Percentiles rank a stretch among this genome's conserved stretches.
Conservation (phyloP, 202 grass and related monocot species). For the Saccharum hybrid region DNA sequence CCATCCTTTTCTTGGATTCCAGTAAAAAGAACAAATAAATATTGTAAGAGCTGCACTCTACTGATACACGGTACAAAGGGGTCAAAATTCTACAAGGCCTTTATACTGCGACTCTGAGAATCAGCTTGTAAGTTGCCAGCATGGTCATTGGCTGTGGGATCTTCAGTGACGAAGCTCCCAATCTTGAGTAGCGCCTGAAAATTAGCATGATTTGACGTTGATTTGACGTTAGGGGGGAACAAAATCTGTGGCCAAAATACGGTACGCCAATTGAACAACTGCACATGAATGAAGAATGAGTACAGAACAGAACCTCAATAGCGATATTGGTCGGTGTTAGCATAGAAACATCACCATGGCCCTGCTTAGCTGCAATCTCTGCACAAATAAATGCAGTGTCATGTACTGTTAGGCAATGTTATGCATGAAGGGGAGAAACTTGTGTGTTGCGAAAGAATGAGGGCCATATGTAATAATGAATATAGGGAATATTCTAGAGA, state of each 20-base stretch:
- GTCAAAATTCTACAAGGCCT: conserved; percentile 27
- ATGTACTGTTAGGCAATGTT: conserved; percentile 18
- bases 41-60: neutral
- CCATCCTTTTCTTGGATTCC: neutral
- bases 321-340: conserved; percentile 79
- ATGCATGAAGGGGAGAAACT: neutral
- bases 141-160: neutral
- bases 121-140: conserved; percentile 31
- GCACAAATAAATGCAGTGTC: conserved; percentile 31
- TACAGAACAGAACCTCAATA: conserved; percentile 69
- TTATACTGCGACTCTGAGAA: neutral
- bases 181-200: conserved; percentile 74
- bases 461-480: neutral
- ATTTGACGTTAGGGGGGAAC: neutral
- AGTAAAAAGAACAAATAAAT: conserved; percentile 47
- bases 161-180: conserved; percentile 47
- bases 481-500: neutral
- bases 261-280: conserved; percentile 14
- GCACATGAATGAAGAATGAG: neutral
- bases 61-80: neutral
- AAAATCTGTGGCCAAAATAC: neutral
- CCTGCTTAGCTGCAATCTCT: conserved; percentile 84
- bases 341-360: conserved; percentile 66
- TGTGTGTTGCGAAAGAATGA: neutral
- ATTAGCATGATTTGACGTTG: conserved; percentile 1